Base-by-base conservation (phyloP, 805 yeast species). In the Spencermartinsiella europaea region DNA sequence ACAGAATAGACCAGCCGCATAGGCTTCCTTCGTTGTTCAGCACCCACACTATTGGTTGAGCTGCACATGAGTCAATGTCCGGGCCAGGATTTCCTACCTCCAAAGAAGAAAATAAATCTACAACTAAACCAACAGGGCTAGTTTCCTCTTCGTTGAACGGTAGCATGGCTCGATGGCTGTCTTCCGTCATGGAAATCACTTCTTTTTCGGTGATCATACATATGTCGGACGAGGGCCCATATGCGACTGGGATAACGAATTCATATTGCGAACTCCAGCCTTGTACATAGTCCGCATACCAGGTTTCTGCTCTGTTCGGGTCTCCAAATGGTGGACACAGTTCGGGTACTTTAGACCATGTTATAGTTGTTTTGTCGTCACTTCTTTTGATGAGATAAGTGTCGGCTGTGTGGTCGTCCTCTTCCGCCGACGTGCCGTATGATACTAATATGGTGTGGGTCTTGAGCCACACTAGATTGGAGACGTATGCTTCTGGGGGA, bases 111-210 rank as follows among this genome's bases (percentile, higher is more conserved):
- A 73, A 67, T 12, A 80, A 55, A 59, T 87, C 95, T 4, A 86
- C 40, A 0, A 78, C 79, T 8, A 85, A 53, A 3, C 96, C 96
- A 19, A 85, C 67, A 0, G 91, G 80, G 5, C 83, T 74, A 12
- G 84, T 75, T 39, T 76, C 81, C 0, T 71, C 81, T 5, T 78
- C 81, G 57, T 77, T 78, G 54, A 86, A 68, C 1, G 96, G 95
- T 51, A 87, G 68, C 21, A 79, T 74, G 0, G 95, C 95, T 42
- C 85, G 72, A 55, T 78, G 79, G 3, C 81, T 70, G 58, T 89
- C 96, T 54, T 83, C 84, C 2, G 75, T 63, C 5, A 81, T 81
- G 25, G 67, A 67, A 1, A 82, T 57, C 2, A 69, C 58, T 16
- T 64, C 62, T 0, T 54, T 40, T 1, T 66, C 54, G 1, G 78